These are phyloP conservation scores for Aspergillus carlsbadensis DNA, from an alignment of 495 filamentous ascomycete species.

Conservation along the genomic window DNA sequence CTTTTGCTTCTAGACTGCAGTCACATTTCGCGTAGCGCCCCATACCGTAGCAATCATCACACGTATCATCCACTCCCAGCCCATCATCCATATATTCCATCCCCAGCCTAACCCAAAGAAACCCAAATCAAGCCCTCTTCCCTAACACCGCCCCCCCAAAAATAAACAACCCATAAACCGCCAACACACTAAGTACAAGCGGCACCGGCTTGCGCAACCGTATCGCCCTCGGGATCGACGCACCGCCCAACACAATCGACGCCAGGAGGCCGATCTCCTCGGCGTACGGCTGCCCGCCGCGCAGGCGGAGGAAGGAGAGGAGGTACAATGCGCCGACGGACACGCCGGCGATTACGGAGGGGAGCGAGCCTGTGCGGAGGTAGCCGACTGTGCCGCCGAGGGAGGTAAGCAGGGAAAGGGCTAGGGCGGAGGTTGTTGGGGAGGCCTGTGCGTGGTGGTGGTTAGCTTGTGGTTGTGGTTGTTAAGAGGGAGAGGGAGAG, in stretches of 20 bases:
- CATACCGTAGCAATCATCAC: no score
- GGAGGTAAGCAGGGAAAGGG: slow-evolving; percentile 80
- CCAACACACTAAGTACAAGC: slow-evolving; percentile 64
- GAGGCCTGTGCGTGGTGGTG: slow-evolving; percentile 2
- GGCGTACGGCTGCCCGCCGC: slow-evolving; percentile 61
- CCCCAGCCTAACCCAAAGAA: no score
- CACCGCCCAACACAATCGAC: slow-evolving; percentile 75
- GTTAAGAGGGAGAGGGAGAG: not conserved
- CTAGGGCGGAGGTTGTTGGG: slow-evolving; percentile 54
- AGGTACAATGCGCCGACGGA: slow-evolving; percentile 70
- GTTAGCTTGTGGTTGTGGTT: slow-evolving; percentile 6
- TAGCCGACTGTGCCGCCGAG: slow-evolving; percentile 85
- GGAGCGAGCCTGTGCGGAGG: slow-evolving; percentile 75
- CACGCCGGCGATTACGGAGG: slow-evolving; percentile 78
- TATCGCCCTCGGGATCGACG: slow-evolving; percentile 80
- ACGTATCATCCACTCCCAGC: no score
- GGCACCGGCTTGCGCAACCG: slow-evolving; percentile 75
- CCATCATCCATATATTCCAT: no score
- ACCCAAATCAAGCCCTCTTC: slow-evolving; percentile 27
- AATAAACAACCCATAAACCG: slow-evolving; percentile 63
- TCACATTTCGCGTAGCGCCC: no score
- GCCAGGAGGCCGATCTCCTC: slow-evolving; percentile 76
- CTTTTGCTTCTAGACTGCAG: no score
- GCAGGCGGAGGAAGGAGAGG: slow-evolving; percentile 39
- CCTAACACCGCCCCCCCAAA: slow-evolving; percentile 55